These are phyloP conservation scores for Triangularia verruculosa DNA, from an alignment of 2,329 filamentous ascomycete genomes.

Conservation along the genomic window DNA sequence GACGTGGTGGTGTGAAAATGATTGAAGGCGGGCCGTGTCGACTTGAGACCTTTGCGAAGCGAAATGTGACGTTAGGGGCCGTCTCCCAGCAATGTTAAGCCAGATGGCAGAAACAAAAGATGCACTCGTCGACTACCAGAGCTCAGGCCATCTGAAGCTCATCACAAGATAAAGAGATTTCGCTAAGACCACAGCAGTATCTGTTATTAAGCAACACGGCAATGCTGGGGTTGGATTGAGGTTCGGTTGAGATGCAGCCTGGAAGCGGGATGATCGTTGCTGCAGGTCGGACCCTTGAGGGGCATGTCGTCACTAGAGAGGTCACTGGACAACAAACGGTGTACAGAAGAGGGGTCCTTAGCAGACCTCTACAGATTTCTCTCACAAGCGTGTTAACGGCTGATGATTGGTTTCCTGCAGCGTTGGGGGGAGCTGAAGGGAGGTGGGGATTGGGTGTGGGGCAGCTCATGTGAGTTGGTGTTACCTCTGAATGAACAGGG, in stretches of 20 bases:
- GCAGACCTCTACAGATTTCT: background rate
- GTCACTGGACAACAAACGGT: background rate
- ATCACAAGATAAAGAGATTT: background rate
- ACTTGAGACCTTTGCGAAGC: background rate
- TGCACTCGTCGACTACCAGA: background rate
- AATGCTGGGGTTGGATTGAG: background rate
- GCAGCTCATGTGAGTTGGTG: constrained; percentile 7
- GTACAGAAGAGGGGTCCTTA: background rate
- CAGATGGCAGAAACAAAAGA: background rate
- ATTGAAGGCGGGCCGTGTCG: constrained; percentile 8
- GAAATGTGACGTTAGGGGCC: constrained; percentile 4
- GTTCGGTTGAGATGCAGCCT: background rate
- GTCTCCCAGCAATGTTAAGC: background rate
- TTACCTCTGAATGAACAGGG: background rate
- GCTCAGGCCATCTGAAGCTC: background rate
- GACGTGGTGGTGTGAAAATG: background rate
- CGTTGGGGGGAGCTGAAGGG: background rate
- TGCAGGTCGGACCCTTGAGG: constrained; percentile 4
- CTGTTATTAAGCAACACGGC: background rate
- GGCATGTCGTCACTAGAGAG: constrained; percentile 8
- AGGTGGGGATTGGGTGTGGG: too few species aligned
- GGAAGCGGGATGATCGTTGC: constrained; percentile 6
- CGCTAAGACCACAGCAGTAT: background rate
- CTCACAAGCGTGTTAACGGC: background rate
- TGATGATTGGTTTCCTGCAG: background rate